Evolutionary conservation across 2,329 filamentous ascomycete species (phyloP).

Genomic region (Atkinsonella texensis): DNA sequence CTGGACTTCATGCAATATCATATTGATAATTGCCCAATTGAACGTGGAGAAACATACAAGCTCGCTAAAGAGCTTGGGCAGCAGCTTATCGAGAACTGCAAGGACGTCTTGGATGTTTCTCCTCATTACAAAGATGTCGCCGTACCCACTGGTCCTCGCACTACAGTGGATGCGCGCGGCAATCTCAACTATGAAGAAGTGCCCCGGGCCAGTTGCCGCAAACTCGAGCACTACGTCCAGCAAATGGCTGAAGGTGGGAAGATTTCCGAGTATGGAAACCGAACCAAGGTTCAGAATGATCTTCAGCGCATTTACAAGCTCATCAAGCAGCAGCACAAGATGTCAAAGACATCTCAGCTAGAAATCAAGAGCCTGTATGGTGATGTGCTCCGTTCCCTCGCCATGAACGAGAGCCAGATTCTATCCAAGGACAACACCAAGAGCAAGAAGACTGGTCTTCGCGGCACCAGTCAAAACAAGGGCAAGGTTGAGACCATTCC

Average conservation of each 20-base stretch:
- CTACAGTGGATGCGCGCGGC: conserved; percentile 82
- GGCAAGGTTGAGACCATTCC: conserved; percentile 96
- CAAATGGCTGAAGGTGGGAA: conserved; percentile 98
- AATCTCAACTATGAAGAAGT: conserved; percentile 88
- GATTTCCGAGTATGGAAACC: conserved; percentile 96
- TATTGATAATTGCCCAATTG: conserved; percentile 95
- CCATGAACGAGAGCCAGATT: conserved; percentile 98
- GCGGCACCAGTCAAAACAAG: conserved; percentile 50
- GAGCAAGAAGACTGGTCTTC: conserved; percentile 38
- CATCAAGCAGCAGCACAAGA: conserved; percentile 95
- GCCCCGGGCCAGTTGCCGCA: conserved; percentile 78
- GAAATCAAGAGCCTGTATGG: conserved; percentile 94
- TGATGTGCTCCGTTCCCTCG: conserved; percentile 84
- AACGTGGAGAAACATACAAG: conserved; percentile 93
- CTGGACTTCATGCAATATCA: conserved; percentile 99
- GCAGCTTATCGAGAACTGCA: conserved; percentile 95
- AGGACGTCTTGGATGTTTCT: conserved; percentile 70
- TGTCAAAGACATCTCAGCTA: conserved; percentile 89
- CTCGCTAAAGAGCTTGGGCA: conserved; percentile 91
- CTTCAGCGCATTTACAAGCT: conserved; percentile 93
- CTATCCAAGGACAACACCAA: conserved; percentile 77
- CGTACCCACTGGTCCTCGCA: conserved; percentile 81
- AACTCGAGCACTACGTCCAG: conserved; percentile 95
- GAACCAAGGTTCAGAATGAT: conserved; percentile 95
- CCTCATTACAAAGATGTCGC: conserved; percentile 96